Conservation (phyloP, 148 eudicot genomes). For the Tetragonia tetragonoides region DNA sequence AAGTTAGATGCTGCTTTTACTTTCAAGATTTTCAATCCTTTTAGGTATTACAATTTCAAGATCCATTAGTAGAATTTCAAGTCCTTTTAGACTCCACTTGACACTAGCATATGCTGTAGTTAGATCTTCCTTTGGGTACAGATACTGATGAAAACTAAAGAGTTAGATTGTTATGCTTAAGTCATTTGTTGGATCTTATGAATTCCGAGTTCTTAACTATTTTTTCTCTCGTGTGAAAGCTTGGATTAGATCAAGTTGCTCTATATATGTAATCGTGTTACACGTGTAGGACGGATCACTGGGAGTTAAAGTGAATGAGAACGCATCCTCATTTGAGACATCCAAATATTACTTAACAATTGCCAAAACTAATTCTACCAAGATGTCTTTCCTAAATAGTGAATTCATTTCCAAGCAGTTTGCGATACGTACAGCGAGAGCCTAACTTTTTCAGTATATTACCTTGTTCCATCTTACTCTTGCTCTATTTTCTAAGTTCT, state of each 20-base stretch:
- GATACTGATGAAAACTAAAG: background rate
- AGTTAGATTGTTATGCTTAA: background rate
- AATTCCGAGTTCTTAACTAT: too few relatives aligned
- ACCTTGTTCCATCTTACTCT: background rate
- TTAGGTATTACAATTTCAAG: background rate
- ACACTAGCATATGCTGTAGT: background rate
- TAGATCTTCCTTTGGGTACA: background rate
- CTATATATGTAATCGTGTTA: background rate
- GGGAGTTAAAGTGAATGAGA: background rate
- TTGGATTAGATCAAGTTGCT: background rate
- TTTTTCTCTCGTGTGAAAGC: background rate
- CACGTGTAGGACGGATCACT: background rate
- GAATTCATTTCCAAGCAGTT: background rate
- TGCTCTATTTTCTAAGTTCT: background rate
- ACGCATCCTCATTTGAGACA: background rate
- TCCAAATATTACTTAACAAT: background rate
- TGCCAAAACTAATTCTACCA: background rate
- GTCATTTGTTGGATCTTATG: background rate
- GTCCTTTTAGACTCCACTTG: background rate
- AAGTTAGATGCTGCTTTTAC: background rate
- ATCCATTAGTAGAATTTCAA: background rate
- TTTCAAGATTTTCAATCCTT: background rate
- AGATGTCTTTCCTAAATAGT: conserved; percentile 6
- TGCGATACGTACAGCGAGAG: background rate
- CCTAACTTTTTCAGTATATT: background rate